These are phyloP conservation scores for Globisporangium okanoganense DNA, from an alignment of 352 stramenopile genomes.

Conservation along the genomic window DNA sequence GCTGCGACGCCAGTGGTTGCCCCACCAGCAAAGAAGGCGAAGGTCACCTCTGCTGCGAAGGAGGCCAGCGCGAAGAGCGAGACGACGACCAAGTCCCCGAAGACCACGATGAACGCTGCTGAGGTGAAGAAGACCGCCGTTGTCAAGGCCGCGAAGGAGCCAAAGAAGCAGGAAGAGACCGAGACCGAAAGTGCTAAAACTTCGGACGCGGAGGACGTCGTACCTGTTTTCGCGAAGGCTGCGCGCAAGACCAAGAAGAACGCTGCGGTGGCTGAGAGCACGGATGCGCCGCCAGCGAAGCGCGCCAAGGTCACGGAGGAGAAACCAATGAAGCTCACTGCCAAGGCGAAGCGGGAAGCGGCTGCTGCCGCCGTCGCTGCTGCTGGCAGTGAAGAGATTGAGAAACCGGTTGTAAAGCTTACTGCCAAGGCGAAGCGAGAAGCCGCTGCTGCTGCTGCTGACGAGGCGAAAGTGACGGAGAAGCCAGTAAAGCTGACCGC, in stretches of 20 bases:
- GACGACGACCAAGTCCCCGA: conserved; percentile 7
- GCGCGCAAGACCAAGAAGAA: conserved; percentile 20
- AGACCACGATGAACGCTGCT: conserved; percentile 5
- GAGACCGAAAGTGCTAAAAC: background rate
- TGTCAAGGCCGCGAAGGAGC: conserved; percentile 22
- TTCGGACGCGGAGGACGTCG: background rate
- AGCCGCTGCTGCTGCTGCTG: conserved; percentile 10
- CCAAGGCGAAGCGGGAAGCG: conserved; percentile 18
- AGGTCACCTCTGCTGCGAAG: conserved; percentile 11
- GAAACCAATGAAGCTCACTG: conserved; percentile 9
- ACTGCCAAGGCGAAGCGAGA: conserved; percentile 3
- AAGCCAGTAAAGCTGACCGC: conserved; percentile 8
- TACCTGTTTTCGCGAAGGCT: conserved; percentile 7
- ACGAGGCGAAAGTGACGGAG: background rate
- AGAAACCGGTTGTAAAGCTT: background rate
- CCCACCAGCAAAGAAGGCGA: conserved; percentile 14
- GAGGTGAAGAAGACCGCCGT: conserved; percentile 10
- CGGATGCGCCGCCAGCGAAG: conserved; percentile 12
- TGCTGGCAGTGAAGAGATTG: conserved; percentile 1
- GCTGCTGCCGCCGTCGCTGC: conserved; percentile 7
- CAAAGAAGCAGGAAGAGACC: conserved; percentile 20
- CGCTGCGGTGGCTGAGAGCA: conserved; percentile 11
- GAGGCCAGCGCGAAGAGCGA: background rate
- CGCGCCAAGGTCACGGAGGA: conserved; percentile 12
- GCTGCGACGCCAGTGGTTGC: background rate